These are phyloP conservation scores for Mycena kentingensis DNA, from an alignment of 768 basidiomycete species.

Conservation along the genomic window DNA sequence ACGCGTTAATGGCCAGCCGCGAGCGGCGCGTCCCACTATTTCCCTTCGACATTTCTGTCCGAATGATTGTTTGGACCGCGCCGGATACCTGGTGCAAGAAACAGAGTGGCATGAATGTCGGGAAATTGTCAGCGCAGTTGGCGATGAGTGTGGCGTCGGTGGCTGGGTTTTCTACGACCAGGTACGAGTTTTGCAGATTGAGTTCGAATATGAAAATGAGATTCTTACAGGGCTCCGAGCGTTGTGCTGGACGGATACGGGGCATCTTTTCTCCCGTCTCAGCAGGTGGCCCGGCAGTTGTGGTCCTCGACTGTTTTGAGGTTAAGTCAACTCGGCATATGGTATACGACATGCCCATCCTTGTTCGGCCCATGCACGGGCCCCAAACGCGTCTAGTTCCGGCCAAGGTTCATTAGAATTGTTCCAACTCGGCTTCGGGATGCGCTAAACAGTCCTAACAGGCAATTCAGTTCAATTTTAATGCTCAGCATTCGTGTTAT, in stretches of 20 bases:
- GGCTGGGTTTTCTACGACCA: background rate
- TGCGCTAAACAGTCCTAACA: background rate
- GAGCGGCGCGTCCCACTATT: constrained; percentile 12
- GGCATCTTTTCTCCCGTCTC: background rate
- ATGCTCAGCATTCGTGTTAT: constrained; percentile 13
- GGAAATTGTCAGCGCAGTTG: background rate
- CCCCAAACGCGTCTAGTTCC: constrained; percentile 1
- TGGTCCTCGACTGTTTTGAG: background rate
- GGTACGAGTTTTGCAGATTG: background rate
- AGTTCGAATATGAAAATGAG: background rate
- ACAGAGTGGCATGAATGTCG: background rate
- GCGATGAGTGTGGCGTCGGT: background rate
- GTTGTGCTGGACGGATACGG: background rate
- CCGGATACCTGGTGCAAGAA: no score
- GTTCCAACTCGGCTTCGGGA: background rate
- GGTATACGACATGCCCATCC: constrained; percentile 3
- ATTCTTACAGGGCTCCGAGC: background rate
- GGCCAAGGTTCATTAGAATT: background rate
- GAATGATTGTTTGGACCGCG: background rate
- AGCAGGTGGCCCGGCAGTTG: background rate
- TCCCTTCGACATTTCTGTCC: constrained; percentile 16
- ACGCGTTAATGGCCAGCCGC: background rate
- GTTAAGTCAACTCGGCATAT: background rate
- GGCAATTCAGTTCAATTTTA: constrained; percentile 8
- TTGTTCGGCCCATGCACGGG: background rate